These are phyloP conservation scores for Diospyros kaki DNA, from an alignment of 148 eudicot species.

Conservation along the genomic window DNA sequence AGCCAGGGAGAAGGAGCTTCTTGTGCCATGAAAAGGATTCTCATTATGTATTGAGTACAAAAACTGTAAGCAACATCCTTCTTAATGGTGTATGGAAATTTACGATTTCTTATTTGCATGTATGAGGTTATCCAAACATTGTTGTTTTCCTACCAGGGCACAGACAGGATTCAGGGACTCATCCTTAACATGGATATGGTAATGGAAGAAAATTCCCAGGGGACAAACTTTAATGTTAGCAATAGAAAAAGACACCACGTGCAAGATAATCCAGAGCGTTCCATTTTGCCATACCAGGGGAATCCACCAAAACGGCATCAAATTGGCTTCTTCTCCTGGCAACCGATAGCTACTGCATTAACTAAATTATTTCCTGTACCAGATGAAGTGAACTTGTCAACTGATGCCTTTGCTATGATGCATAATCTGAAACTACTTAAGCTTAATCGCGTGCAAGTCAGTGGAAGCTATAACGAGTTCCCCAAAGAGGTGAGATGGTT, in stretches of 20 bases:
- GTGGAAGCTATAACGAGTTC: constrained; percentile 3
- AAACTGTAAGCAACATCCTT: neutral
- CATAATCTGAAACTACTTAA: constrained; percentile 4
- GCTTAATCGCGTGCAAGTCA: neutral
- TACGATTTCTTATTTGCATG: neutral
- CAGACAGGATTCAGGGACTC: neutral
- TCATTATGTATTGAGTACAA: neutral
- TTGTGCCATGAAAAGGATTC: neutral
- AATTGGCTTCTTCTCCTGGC: constrained; percentile 1
- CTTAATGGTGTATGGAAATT: neutral
- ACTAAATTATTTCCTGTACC: neutral
- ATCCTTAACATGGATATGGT: neutral
- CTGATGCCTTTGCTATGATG: constrained; percentile 2
- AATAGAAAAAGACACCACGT: neutral
- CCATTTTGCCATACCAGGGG: neutral
- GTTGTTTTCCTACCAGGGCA: neutral
- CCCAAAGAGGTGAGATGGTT: constrained; percentile 6
- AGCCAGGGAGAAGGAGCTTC: neutral
- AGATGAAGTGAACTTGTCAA: neutral
- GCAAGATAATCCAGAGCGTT: neutral
- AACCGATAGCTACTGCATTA: neutral
- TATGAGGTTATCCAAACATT: neutral
- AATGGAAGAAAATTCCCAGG: neutral
- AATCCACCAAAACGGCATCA: neutral
- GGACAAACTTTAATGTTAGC: neutral